Base-by-base conservation (phyloP, 225 moss, liverwort and hornwort species). In the Anthoceros angustus region DNA sequence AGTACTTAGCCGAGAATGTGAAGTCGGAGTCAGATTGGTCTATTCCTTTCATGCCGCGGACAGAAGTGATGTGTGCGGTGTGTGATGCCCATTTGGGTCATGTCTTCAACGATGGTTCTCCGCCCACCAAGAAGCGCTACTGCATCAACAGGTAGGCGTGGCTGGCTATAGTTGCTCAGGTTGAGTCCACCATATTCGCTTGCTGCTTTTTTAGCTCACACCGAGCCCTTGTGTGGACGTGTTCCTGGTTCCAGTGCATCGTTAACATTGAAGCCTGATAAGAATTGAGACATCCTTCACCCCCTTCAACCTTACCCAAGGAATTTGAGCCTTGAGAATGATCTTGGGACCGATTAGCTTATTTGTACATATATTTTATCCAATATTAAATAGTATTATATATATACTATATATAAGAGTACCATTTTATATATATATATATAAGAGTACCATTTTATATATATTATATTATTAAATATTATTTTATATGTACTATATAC, bases 71-170 rank as follows among this genome's bases (percentile, higher is more conserved):
- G 24, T 91, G 95, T 71, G 62, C 73, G 24, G 83, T 70, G 40
- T 95, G 95, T 55, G 83, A 88, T 77, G 91, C 88, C 15, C 95
- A 95, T 73, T 74, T 95, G 64, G 95, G 95, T 26, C 95, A 95
- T 66, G 95, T 95, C 46, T 95, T 95, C 50, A 74, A 77, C 21
- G 95, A 95, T 49, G 91, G 90, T 18, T 90, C 95, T 16, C 83
- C 61, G 60, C 95, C 88, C 38, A 88, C 82, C 26, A 86, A 88
- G 48, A 83, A 91, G 72, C 95, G 91, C 41, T 95, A 83, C 42
- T 95, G 95, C 60, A 95, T 95, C 69, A 95, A 90, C 74, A 95
- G 95, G 95, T 91, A 63, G 8, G 15, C 15, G 14, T 42, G 5
- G 24, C 39, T 41, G 5, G 20, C 38, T 38, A 40, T 10, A 62